Conservation (phyloP, 2,329 filamentous ascomycete species). For the Orbilia quercus region DNA sequence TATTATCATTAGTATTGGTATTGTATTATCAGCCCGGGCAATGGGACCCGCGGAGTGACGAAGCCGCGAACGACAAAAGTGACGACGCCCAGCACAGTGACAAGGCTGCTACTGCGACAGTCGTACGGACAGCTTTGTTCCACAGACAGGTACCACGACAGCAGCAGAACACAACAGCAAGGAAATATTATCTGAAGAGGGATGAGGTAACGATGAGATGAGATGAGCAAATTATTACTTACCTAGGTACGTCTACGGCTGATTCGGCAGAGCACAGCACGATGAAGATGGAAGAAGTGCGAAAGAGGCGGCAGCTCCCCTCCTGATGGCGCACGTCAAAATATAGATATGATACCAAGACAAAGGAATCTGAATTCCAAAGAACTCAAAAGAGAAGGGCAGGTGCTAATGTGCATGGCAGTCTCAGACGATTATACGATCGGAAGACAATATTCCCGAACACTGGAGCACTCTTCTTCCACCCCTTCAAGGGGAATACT, state of each 20-base stretch:
- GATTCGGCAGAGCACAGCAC: constrained; percentile 24
- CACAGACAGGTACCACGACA: no score
- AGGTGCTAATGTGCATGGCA: constrained; percentile 13
- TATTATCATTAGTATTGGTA: background rate
- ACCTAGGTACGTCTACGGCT: constrained; percentile 38
- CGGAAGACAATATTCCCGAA: constrained; percentile 25
- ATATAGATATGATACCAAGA: constrained; percentile 14
- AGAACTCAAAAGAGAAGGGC: constrained; percentile 12
- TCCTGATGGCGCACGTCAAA: constrained; percentile 44
- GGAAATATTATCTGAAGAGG: background rate
- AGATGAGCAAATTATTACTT: background rate
- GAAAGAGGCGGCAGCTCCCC: constrained; percentile 20
- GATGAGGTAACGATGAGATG: background rate
- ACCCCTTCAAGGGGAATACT: constrained; percentile 7
- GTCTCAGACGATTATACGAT: background rate
- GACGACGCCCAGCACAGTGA: constrained; percentile 5
- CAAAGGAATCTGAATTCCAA: no score
- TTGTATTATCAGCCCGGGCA: background rate
- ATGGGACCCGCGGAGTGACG: constrained; percentile 1
- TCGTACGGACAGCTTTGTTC: background rate
- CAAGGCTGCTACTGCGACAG: constrained; percentile 2
- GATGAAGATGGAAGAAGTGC: constrained; percentile 12
- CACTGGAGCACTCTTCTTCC: no score
- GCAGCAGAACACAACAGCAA: background rate
- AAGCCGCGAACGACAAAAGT: background rate